A percentile compares a stretch with the other conserved stretches of the same genome.
Conservation (phyloP, 805 yeast species). For the Martiniozyma abietophila region DNA sequence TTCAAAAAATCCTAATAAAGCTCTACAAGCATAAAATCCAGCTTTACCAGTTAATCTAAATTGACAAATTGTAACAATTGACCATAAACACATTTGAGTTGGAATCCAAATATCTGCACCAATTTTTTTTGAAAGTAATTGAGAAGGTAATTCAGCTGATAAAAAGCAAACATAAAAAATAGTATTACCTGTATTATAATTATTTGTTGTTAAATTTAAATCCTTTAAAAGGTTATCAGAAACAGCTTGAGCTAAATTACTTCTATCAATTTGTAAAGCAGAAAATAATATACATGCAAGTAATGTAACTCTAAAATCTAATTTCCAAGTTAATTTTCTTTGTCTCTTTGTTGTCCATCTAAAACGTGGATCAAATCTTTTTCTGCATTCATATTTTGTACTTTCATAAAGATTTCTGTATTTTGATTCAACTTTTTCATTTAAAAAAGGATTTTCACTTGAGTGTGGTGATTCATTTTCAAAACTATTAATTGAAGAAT, state of each 20-base stretch:
- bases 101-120: slow-evolving; percentile 63
- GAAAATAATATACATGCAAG: slow-evolving; percentile 54
- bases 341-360: slow-evolving; percentile 50
- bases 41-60: slow-evolving; percentile 32
- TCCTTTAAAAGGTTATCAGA: slow-evolving; percentile 49
- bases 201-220: slow-evolving; percentile 42
- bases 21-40: slow-evolving; percentile 40
- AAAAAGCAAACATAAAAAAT: slow-evolving; percentile 44
- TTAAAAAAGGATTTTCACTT: slow-evolving; percentile 29
- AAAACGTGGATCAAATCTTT: slow-evolving; percentile 47
- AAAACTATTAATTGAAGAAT: background rate
- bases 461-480: slow-evolving; percentile 7
- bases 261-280: slow-evolving; percentile 50
- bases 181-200: slow-evolving; percentile 52
- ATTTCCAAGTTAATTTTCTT: slow-evolving; percentile 35
- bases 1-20: slow-evolving; percentile 46
- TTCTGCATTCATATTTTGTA: slow-evolving; percentile 44
- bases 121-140: slow-evolving; percentile 49
- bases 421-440: slow-evolving; percentile 38
- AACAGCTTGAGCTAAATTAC: slow-evolving; percentile 44
- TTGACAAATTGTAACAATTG: slow-evolving; percentile 45
- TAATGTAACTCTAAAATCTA: slow-evolving; percentile 46
- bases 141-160: slow-evolving; percentile 55
- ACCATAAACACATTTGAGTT: slow-evolving; percentile 47
- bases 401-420: slow-evolving; percentile 38